Evolutionary conservation across 1,284 basidiomycete species (phyloP).

Genomic region (Sanghuangporus baumii): DNA sequence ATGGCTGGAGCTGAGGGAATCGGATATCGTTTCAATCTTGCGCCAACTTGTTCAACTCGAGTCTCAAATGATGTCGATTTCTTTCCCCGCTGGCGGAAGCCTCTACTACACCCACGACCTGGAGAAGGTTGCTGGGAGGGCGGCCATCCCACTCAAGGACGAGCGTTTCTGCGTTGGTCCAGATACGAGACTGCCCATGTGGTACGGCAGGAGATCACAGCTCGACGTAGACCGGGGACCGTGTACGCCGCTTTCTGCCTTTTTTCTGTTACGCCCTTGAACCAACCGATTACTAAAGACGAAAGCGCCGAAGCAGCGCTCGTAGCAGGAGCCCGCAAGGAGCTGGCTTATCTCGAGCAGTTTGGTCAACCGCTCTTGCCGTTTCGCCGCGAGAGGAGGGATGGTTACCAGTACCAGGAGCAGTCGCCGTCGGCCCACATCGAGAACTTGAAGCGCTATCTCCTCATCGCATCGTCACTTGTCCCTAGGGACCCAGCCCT

Average conservation of each 20-base stretch:
- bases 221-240: constrained; percentile 45
- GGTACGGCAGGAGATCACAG: constrained; percentile 43
- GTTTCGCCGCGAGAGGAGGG: constrained; percentile 40
- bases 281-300: constrained; percentile 37
- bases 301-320: constrained; percentile 41
- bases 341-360: constrained; percentile 41
- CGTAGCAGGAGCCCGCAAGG: constrained; percentile 39
- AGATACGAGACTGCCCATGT: constrained; percentile 36
- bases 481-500: constrained; percentile 29
- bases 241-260: constrained; percentile 37
- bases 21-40: constrained; percentile 37
- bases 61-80: constrained; percentile 41
- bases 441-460: constrained; percentile 34
- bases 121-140: constrained; percentile 10
- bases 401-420: constrained; percentile 40
- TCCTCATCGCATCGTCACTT: constrained; percentile 33
- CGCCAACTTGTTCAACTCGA: constrained; percentile 43
- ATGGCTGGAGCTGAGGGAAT: constrained; percentile 36
- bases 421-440: constrained; percentile 42
- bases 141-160: constrained; percentile 33
- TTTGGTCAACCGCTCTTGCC: constrained; percentile 46
- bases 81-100: constrained; percentile 48
- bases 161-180: constrained; percentile 40
- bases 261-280: constrained; percentile 25
- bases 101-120: constrained; percentile 41